Percentiles rank a stretch among this genome's conserved stretches.
These are phyloP conservation scores for Asparagopsis taxiformis DNA, from an alignment of 31 red algal genomes.

Conservation along the genomic window DNA sequence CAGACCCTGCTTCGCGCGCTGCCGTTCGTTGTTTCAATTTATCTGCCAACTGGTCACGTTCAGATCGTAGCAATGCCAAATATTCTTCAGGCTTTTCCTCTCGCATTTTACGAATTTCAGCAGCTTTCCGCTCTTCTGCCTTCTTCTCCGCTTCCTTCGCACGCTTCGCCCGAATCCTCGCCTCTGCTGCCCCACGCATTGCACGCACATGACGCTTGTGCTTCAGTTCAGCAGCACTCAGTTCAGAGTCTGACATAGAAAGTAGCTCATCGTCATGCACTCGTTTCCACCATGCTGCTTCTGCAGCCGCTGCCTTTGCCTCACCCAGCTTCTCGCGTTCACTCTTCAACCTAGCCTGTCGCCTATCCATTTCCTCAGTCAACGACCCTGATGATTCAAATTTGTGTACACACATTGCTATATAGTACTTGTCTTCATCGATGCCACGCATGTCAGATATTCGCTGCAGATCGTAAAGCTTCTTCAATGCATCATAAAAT, in stretches of 20 bases:
- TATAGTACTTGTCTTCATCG: conserved; percentile 78
- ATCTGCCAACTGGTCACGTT: conserved; percentile 64
- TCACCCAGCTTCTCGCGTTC: conserved; percentile 55
- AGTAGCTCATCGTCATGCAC: conserved; percentile 73
- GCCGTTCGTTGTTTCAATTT: conserved; percentile 58
- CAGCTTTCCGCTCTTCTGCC: conserved; percentile 44
- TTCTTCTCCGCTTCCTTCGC: conserved; percentile 63
- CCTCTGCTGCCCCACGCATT: conserved; percentile 75
- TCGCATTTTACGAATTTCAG: conserved; percentile 35
- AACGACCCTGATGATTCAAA: conserved; percentile 38
- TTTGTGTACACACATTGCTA: conserved; percentile 28
- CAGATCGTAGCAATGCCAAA: conserved; percentile 42
- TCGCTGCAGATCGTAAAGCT: conserved; percentile 39
- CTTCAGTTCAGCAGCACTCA: conserved; percentile 65
- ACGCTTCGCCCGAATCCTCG: conserved; percentile 44
- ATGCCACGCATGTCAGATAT: conserved; percentile 66
- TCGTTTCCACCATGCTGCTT: conserved; percentile 54
- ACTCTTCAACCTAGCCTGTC: conserved; percentile 30
- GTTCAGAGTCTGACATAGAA: conserved; percentile 72
- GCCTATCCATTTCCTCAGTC: conserved; percentile 46
- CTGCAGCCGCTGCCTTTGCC: conserved; percentile 41
- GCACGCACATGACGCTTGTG: conserved; percentile 64
- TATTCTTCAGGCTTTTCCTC: conserved; percentile 65
- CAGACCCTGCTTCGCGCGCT: conserved; percentile 68
- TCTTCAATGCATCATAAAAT: conserved; percentile 41